Evolutionary conservation across 1,139 yeast species (phyloP).

Genomic region (Tardiomyces depauwii): DNA sequence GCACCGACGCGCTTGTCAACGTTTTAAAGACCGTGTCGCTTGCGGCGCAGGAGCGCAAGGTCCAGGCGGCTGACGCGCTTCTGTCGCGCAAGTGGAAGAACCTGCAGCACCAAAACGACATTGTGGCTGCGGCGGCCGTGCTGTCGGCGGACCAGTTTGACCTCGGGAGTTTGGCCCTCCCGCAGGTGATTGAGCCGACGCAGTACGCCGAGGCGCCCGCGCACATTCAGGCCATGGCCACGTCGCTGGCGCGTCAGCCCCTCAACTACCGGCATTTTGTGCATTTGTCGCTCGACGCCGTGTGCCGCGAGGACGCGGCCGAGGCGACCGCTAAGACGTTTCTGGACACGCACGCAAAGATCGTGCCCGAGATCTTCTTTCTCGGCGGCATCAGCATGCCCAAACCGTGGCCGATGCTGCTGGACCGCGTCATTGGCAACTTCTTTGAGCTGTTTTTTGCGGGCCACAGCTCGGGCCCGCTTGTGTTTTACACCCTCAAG

Average conservation of each 20-base stretch:
- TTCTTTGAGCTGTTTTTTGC: slow-evolving; percentile 25
- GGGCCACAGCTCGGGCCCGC: slow-evolving; percentile 15
- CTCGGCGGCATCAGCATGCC: slow-evolving; percentile 25
- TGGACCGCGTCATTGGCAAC: slow-evolving; percentile 24
- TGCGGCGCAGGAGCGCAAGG: slow-evolving; percentile 3
- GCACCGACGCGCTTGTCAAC: slow-evolving; percentile 2
- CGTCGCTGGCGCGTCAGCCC: slow-evolving; percentile 13
- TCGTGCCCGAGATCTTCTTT: slow-evolving; percentile 26
- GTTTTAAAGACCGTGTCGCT: slow-evolving; percentile 4
- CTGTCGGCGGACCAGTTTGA: not conserved
- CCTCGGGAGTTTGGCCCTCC: slow-evolving; percentile 4
- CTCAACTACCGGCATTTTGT: slow-evolving; percentile 12
- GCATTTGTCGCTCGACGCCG: slow-evolving; percentile 20
- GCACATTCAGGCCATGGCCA: slow-evolving; percentile 11
- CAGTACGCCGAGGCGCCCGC: slow-evolving; percentile 11
- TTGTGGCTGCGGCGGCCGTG: slow-evolving; percentile 10
- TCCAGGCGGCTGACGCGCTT: slow-evolving; percentile 5
- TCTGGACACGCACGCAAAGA: slow-evolving; percentile 24
- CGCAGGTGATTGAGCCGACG: slow-evolving; percentile 11
- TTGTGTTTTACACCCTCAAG: slow-evolving; percentile 17
- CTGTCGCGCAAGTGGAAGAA: slow-evolving; percentile 12
- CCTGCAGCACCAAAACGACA: slow-evolving; percentile 15
- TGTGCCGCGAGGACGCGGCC: slow-evolving; percentile 19
- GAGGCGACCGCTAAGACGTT: slow-evolving; percentile 18
- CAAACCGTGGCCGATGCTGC: slow-evolving; percentile 26